Conservation (phyloP, 1,284 basidiomycete genomes). For the Ceratobasidium theobromae region DNA sequence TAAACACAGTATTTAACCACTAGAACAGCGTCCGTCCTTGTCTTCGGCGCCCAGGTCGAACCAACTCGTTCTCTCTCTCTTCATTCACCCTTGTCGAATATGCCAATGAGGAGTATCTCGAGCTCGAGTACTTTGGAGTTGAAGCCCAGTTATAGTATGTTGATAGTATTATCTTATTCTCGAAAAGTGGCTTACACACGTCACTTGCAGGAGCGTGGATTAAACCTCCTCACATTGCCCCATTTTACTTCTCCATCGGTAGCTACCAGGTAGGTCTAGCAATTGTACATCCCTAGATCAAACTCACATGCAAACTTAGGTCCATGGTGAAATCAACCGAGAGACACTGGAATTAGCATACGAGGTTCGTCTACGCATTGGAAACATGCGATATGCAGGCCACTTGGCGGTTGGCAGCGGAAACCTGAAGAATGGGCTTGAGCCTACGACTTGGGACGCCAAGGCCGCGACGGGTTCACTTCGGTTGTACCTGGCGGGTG, state of each 20-base stretch:
- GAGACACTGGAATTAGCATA: background rate
- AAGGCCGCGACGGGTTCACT: background rate
- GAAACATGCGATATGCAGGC: background rate
- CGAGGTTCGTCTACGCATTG: background rate
- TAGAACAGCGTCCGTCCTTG: too few species aligned
- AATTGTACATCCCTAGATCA: background rate
- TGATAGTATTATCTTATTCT: background rate
- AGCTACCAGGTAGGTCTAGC: background rate
- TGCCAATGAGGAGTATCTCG: background rate
- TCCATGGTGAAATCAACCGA: background rate
- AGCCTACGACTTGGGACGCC: background rate
- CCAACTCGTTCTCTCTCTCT: background rate
- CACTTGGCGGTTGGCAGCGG: background rate
- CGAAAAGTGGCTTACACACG: background rate
- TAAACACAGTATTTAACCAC: background rate
- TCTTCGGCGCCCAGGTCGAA: too few species aligned
- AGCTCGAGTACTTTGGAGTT: background rate
- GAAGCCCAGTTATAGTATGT: background rate
- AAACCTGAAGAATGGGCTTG: background rate
- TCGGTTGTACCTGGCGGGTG: background rate
- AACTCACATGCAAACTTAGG: background rate
- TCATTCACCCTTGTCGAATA: too few species aligned
- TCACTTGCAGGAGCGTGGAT: background rate
- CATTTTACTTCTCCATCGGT: background rate
- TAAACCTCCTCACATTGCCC: background rate